A percentile compares a stretch with the other conserved stretches of the same genome.
Conservation (phyloP, 768 basidiomycete species). For the Auricularia sp. region DNA sequence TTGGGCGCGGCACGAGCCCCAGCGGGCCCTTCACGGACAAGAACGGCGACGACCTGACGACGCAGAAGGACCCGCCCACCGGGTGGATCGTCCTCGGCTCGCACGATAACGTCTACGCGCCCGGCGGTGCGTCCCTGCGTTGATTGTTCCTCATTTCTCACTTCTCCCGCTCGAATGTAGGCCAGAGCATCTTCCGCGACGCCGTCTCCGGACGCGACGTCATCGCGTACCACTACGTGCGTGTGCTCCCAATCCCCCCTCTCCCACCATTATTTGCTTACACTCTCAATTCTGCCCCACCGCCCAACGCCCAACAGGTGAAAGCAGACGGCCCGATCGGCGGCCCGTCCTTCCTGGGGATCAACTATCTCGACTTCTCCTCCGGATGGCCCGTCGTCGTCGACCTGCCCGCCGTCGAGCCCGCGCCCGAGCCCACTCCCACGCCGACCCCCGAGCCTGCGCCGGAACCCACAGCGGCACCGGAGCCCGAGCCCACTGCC, state of each 20-base stretch:
- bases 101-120: conserved; percentile 20
- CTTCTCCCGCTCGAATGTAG: too few relatives aligned
- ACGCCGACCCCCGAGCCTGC: not conserved
- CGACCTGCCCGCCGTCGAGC: not conserved
- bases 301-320: not conserved
- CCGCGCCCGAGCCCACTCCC: not conserved
- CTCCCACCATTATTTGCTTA: too few relatives aligned
- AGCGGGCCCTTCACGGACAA: not conserved
- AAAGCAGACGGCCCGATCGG: not conserved
- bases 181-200: not conserved
- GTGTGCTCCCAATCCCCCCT: too few relatives aligned
- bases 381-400: not conserved
- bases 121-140: conserved; percentile 9
- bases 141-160: too few relatives aligned
- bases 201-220: not conserved
- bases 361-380: not conserved
- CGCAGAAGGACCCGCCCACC: not conserved
- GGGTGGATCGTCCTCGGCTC: conserved; percentile 4
- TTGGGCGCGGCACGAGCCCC: not conserved
- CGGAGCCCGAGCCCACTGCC: not conserved
- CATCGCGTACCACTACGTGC: not conserved
- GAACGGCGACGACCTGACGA: not conserved
- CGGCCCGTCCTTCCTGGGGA: not conserved
- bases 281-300: too few relatives aligned
- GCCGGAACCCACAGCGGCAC: not conserved